Percentiles rank a stretch among this genome's conserved stretches.
Evolutionary conservation across 108 stramenopile species (phyloP).

Genomic region (Aureococcus anophagefferens): DNA sequence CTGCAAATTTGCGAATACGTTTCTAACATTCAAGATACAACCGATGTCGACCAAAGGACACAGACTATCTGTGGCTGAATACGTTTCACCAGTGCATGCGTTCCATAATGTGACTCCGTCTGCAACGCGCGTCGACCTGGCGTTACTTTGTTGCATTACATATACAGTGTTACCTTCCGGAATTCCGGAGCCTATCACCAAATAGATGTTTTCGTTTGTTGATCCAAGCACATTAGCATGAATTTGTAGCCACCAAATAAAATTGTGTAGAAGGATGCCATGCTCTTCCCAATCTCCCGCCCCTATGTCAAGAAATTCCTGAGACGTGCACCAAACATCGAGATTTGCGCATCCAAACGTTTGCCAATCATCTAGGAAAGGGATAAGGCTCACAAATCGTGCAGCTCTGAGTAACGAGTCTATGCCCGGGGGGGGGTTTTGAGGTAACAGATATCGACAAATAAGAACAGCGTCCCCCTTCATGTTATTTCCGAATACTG

Average conservation of each 20-base stretch:
- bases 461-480: slow-evolving; percentile 20
- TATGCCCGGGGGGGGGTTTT: slow-evolving; percentile 43
- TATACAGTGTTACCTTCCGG: slow-evolving; percentile 53
- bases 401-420: slow-evolving; percentile 28
- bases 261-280: slow-evolving; percentile 58
- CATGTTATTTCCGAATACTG: slow-evolving; percentile 31
- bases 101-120: slow-evolving; percentile 46
- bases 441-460: slow-evolving; percentile 38
- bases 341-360: slow-evolving; percentile 35
- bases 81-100: slow-evolving; percentile 48
- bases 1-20: slow-evolving; percentile 44
- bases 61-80: slow-evolving; percentile 27
- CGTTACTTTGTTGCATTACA: slow-evolving; percentile 16
- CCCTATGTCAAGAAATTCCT: slow-evolving; percentile 56
- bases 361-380: slow-evolving; percentile 56
- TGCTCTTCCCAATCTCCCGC: slow-evolving; percentile 66
- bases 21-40: slow-evolving; percentile 39
- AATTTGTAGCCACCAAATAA: slow-evolving; percentile 41
- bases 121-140: slow-evolving; percentile 23
- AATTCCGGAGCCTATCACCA: slow-evolving; percentile 46
- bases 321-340: slow-evolving; percentile 54
- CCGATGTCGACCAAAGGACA: slow-evolving; percentile 53
- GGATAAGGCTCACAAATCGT: slow-evolving; percentile 58
- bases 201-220: slow-evolving; percentile 33
- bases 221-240: slow-evolving; percentile 4